Evolutionary conservation across 1,139 yeast genomes (phyloP).

Genomic region (Blastobotrys petasosporus): DNA sequence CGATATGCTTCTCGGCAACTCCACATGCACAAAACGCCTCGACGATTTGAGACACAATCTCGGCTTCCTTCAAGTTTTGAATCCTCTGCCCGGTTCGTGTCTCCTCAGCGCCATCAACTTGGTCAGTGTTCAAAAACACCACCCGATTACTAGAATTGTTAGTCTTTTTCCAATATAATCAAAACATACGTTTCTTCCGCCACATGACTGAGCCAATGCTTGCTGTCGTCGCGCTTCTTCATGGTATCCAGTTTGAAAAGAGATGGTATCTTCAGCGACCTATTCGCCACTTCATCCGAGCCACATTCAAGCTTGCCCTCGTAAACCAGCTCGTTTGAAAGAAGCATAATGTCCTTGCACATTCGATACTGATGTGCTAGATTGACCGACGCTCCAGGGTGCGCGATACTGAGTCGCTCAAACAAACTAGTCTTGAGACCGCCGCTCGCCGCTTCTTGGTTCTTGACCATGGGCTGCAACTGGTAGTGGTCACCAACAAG

Average conservation of each 20-base stretch:
- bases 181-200: constrained; percentile 35
- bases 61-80: constrained; percentile 68
- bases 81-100: constrained; percentile 55
- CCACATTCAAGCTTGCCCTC: constrained; percentile 76
- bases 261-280: constrained; percentile 44
- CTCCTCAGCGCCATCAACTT: constrained; percentile 52
- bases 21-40: constrained; percentile 57
- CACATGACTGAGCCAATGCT: constrained; percentile 43
- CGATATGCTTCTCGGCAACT: constrained; percentile 53
- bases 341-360: constrained; percentile 82
- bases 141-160: constrained; percentile 44
- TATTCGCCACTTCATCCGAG: constrained; percentile 52
- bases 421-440: constrained; percentile 81
- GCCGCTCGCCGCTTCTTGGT: constrained; percentile 42
- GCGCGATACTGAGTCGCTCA: constrained; percentile 59
- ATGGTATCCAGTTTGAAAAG: constrained; percentile 16
- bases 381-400: constrained; percentile 68
- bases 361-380: constrained; percentile 83
- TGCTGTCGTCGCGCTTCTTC: constrained; percentile 14
- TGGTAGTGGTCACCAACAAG: constrained; percentile 95
- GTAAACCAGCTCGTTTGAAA: constrained; percentile 76
- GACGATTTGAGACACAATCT: constrained; percentile 55
- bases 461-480: constrained; percentile 75
- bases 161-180: not conserved
- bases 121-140: constrained; percentile 72